Percentiles rank a stretch among this genome's conserved stretches.
Evolutionary conservation across 179 eudicot species (phyloP).

Genomic region (Monotropa hypopitys): DNA sequence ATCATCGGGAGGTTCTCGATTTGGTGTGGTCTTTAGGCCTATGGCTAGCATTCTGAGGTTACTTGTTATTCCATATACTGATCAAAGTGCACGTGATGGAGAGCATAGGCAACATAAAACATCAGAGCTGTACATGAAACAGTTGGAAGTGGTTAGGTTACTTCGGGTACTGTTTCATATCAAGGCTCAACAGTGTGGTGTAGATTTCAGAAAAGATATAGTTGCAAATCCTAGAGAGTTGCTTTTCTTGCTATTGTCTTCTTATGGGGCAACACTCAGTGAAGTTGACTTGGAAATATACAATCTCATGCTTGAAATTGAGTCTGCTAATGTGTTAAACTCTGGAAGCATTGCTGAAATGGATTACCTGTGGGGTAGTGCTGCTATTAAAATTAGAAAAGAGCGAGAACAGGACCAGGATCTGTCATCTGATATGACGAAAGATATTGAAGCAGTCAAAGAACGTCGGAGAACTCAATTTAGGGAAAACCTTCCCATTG

Average conservation of each 20-base stretch:
- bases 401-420: constrained; percentile 26
- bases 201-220: constrained; percentile 31
- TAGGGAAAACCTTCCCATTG: constrained; percentile 71
- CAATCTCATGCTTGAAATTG: constrained; percentile 47
- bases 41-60: constrained; percentile 65
- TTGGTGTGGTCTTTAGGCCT: constrained; percentile 63
- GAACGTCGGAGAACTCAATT: constrained; percentile 52
- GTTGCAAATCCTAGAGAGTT: constrained; percentile 55
- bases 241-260: constrained; percentile 51
- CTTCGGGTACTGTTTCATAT: constrained; percentile 45
- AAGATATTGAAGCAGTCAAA: constrained; percentile 30
- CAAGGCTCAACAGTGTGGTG: constrained; percentile 25
- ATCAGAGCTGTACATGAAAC: constrained; percentile 21
- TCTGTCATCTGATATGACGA: constrained; percentile 12
- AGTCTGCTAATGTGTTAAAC: constrained; percentile 25
- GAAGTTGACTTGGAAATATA: constrained; percentile 75
- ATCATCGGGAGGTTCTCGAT: constrained; percentile 27
- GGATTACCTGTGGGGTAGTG: constrained; percentile 91
- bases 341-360: constrained; percentile 39
- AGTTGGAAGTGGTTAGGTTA: constrained; percentile 68
- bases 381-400: constrained; percentile 40
- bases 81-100: constrained; percentile 3
- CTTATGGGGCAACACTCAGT: constrained; percentile 78
- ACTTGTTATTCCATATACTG: constrained; percentile 18
- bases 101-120: constrained; percentile 14